Evolutionary conservation across 805 yeast species (phyloP).

Genomic region (Wickerhamiella spandovensis): DNA sequence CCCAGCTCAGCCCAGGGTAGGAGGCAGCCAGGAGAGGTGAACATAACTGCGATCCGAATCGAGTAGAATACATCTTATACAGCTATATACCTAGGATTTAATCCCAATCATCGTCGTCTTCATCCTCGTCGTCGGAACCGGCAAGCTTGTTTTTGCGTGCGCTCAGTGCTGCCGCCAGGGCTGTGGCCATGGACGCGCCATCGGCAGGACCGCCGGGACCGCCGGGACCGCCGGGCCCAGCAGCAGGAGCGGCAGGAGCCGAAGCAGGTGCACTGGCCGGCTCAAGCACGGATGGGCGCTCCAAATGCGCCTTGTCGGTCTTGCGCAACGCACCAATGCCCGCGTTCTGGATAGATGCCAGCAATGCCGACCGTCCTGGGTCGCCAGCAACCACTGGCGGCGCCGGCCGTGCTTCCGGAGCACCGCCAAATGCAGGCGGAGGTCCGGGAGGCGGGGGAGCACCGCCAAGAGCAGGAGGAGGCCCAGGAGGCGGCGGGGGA

Average conservation of each 20-base stretch:
- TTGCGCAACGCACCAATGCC: constrained; percentile 58
- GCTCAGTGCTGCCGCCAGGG: constrained; percentile 73
- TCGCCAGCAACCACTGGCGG: constrained; percentile 29
- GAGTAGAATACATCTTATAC: too few species aligned
- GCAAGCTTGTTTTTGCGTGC: constrained; percentile 73
- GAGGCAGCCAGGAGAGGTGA: too few species aligned
- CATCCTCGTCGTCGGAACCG: constrained; percentile 72
- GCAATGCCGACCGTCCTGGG: constrained; percentile 60
- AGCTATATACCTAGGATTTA: too few species aligned
- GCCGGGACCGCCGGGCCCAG: constrained; percentile 29
- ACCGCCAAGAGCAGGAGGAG: constrained; percentile 16
- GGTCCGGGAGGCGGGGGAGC: constrained; percentile 19
- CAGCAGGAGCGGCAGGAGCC: constrained; percentile 26
- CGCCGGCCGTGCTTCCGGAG: constrained; percentile 27
- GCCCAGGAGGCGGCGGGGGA: constrained; percentile 19
- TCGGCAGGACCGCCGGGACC: constrained; percentile 40
- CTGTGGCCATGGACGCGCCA: constrained; percentile 49
- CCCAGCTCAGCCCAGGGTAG: too few species aligned
- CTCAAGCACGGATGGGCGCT: constrained; percentile 58
- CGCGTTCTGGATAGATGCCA: constrained; percentile 76
- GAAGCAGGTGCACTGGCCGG: constrained; percentile 58
- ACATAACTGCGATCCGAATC: too few species aligned
- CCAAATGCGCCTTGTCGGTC: constrained; percentile 73
- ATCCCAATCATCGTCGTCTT: constrained; percentile 53
- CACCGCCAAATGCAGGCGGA: constrained; percentile 21